Evolutionary conservation across 1,139 yeast species (phyloP).

Genomic region (Suhomyces bolitotheri): DNA sequence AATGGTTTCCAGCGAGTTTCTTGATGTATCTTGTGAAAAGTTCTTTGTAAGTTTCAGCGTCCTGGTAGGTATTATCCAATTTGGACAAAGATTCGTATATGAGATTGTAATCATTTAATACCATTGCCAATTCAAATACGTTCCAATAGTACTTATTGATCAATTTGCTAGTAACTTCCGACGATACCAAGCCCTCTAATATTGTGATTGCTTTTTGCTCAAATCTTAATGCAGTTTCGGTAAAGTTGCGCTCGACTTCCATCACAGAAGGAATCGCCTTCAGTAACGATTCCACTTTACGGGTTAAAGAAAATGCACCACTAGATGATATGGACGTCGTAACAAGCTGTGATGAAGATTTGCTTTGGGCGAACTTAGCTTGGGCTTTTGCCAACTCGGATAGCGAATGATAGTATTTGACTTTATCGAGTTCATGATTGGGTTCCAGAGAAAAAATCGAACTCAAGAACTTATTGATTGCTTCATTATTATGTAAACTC

Average conservation of each 20-base stretch:
- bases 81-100: constrained; percentile 28
- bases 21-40: constrained; percentile 25
- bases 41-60: constrained; percentile 15
- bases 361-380: constrained; percentile 11
- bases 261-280: not conserved
- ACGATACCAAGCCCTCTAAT: constrained; percentile 12
- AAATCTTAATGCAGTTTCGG: constrained; percentile 31
- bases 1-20: constrained; percentile 26
- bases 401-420: constrained; percentile 39
- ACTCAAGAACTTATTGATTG: constrained; percentile 23
- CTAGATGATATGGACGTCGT: not conserved
- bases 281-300: not conserved
- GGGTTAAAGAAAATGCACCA: not conserved
- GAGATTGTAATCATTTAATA: constrained; percentile 26
- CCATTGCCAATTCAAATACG: constrained; percentile 34
- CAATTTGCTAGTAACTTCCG: not conserved
- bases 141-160: constrained; percentile 24
- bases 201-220: constrained; percentile 35
- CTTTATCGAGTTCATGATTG: constrained; percentile 18
- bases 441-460: constrained; percentile 20
- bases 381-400: constrained; percentile 31
- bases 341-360: constrained; percentile 6
- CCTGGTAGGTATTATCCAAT: constrained; percentile 17
- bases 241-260: constrained; percentile 20
- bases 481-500: constrained; percentile 18